Conservation (phyloP, 208 protist genomes). For the Leishmania braziliensis region DNA sequence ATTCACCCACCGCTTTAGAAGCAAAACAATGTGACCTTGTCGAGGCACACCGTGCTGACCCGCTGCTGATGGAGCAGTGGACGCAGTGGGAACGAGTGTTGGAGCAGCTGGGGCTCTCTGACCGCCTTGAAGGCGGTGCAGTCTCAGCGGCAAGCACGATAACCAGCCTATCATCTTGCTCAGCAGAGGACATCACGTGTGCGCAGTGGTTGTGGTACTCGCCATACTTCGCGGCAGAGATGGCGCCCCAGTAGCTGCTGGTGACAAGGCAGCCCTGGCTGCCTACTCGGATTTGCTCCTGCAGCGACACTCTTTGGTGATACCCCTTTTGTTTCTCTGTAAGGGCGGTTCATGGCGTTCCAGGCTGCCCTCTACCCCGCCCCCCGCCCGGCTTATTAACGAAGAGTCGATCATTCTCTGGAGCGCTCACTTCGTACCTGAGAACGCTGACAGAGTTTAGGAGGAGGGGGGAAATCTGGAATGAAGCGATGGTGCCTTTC, state of each 20-base stretch:
- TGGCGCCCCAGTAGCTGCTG: conserved; percentile 3
- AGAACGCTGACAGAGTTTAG: neutral
- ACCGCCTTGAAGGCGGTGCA: neutral
- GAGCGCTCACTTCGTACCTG: neutral
- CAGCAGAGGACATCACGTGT: conserved; percentile 29
- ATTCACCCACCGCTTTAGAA: neutral
- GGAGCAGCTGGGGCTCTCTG: conserved; percentile 25
- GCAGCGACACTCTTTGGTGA: neutral
- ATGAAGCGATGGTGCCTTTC: neutral
- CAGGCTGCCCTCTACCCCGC: neutral
- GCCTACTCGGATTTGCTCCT: neutral
- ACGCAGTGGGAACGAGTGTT: conserved; percentile 36
- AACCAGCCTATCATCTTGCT: neutral
- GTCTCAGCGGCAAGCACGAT: neutral
- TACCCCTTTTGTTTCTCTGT: neutral
- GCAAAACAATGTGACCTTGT: conserved; percentile 1
- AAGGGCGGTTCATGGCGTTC: neutral
- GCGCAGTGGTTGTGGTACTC: conserved; percentile 63
- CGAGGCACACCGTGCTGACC: conserved; percentile 19
- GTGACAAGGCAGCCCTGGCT: neutral
- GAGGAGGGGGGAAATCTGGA: neutral
- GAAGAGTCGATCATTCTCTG: neutral
- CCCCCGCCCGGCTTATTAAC: neutral
- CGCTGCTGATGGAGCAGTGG: conserved; percentile 49
- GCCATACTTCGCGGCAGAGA: conserved; percentile 47